Evolutionary conservation across 2,329 filamentous ascomycete genomes (phyloP), one percentile per base, ranked within the genome.

Genomic region (Colletotrichum zoysiae): DNA sequence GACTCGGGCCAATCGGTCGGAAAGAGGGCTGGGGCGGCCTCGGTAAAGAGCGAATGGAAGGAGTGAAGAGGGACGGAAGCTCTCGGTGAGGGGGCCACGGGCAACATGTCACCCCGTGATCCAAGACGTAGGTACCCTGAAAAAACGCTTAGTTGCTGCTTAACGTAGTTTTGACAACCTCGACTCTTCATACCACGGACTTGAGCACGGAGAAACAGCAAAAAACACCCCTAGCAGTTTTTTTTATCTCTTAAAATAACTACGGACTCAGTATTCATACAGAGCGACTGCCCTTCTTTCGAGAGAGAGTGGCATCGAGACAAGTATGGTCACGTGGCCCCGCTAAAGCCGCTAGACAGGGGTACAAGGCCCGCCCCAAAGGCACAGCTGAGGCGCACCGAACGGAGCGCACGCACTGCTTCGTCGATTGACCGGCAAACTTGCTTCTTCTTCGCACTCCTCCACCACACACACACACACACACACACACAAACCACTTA

Each of bases 311-410:
- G n/a, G 20, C 11, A 23, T 14, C 23, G 9, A 38, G 1, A 30
- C 30, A 2, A 38, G 3, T 5, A 5, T 11, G n/a, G 67, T 73
- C 70, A 73, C 70, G 70, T 73, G 70, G 57, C 18, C 57, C 65
- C 23, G 38, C 53, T 53, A 18, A 23, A 35, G 38, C 8, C 70
- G 62, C 56, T 67, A 67, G 50, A 35, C 67, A 66, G 60, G 70
- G 67, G 38, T 57, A 11, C 7, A 26, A 59, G 70, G 55, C 70
- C 70, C 67, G 59, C 70, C 65, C 59, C 65, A 60, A 55, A 40
- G 65, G 67, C 56, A 48, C 59, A 68, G 64, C 44, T 68, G 68
- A 68, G 65, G 68, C 68, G 68, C 68, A 71, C 64, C 68, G 67
- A 56, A 59, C 40, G 38, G 62, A 56, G 53, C 40, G 38, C 33